Evolutionary conservation across 2,329 filamentous ascomycete genomes (phyloP).

Genomic region (Helotiales sp.): DNA sequence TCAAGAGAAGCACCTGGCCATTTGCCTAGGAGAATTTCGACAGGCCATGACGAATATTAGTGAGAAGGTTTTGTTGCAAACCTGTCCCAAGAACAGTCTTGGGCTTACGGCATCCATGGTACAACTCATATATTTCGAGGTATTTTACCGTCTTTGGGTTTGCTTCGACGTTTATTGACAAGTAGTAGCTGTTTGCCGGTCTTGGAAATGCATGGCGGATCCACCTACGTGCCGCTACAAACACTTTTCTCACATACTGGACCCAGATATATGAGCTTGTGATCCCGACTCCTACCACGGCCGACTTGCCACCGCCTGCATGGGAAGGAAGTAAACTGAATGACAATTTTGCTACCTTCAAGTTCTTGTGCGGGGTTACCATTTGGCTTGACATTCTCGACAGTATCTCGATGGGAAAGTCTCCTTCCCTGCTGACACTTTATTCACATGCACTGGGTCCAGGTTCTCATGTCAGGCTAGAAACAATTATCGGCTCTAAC

Average conservation of each 20-base stretch:
- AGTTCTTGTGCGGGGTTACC: constrained; percentile 54
- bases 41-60: constrained; percentile 44
- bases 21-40: constrained; percentile 50
- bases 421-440: constrained; percentile 39
- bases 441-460: constrained; percentile 22
- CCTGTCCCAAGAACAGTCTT: constrained; percentile 33
- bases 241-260: constrained; percentile 26
- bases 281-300: not conserved
- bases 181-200: constrained; percentile 52
- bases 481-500: constrained; percentile 58
- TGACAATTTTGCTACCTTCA: constrained; percentile 51
- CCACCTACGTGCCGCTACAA: constrained; percentile 37
- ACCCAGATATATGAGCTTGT: not conserved
- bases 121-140: constrained; percentile 59
- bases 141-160: not conserved
- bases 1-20: constrained; percentile 40
- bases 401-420: constrained; percentile 50
- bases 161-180: constrained; percentile 45
- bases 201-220: constrained; percentile 34
- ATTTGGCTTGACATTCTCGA: constrained; percentile 57
- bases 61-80: constrained; percentile 5
- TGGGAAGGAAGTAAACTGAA: constrained; percentile 24
- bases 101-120: constrained; percentile 56
- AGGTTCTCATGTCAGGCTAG: constrained; percentile 48
- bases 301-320: not conserved